Conservation (phyloP, 192 early-diverging fungal genomes). For the Coemansia sp. region DNA sequence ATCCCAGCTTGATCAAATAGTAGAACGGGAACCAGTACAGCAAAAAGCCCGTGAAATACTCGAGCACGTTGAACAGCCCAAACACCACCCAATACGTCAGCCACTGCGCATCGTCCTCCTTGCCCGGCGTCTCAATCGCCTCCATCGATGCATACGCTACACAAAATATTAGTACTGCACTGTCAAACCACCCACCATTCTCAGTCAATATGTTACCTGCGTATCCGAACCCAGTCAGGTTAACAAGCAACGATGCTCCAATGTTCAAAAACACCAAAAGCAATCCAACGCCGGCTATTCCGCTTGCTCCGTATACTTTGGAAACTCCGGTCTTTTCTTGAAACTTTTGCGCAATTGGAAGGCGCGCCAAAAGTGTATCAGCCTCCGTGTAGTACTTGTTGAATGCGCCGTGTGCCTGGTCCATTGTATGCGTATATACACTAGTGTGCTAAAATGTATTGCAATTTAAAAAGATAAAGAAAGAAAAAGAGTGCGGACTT, state of each 20-base stretch:
- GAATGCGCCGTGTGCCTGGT: slow-evolving; percentile 37
- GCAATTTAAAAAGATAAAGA: neutral
- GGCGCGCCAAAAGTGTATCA: slow-evolving; percentile 73
- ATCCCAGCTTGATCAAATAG: slow-evolving; percentile 85
- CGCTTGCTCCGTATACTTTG: slow-evolving; percentile 80
- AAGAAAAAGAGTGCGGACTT: too few relatives aligned
- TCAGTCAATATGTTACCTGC: slow-evolving; percentile 52
- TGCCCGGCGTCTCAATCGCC: slow-evolving; percentile 83
- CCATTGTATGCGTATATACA: slow-evolving; percentile 25
- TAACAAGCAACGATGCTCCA: slow-evolving; percentile 73
- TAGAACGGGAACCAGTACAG: slow-evolving; percentile 97
- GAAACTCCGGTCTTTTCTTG: slow-evolving; percentile 78
- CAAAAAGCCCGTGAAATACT: slow-evolving; percentile 87
- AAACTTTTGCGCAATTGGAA: slow-evolving; percentile 64
- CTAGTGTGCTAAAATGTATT: neutral
- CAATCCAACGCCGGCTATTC: slow-evolving; percentile 59
- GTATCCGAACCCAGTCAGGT: slow-evolving; percentile 89
- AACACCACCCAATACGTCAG: slow-evolving; percentile 90
- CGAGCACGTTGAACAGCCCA: slow-evolving; percentile 81
- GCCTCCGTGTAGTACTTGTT: slow-evolving; percentile 42
- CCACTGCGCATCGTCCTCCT: slow-evolving; percentile 85
- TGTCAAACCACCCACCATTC: too few relatives aligned
- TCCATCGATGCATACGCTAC: slow-evolving; percentile 86
- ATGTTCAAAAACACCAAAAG: slow-evolving; percentile 92
- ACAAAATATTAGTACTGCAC: neutral